Evolutionary conservation across 306 rosid species (phyloP), one percentile per base, ranked within the genome.

Genomic region (Lagenaria siceraria): DNA sequence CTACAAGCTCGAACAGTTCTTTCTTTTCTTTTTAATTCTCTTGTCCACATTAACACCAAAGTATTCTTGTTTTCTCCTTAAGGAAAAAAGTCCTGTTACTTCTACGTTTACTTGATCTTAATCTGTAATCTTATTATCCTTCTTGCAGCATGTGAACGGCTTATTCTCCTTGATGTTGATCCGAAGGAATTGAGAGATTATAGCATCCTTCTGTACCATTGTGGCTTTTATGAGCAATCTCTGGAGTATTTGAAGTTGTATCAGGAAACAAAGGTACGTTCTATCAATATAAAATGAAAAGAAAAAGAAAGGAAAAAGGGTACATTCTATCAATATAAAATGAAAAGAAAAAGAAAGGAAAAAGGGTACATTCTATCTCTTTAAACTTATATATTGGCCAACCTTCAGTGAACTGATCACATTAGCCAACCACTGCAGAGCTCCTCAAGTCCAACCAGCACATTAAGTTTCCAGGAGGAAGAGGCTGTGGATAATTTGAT

Each of bases 191-290:
- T 94, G 52, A 85, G 96, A 81, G 98, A 94, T 80, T 94, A 92
- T 80, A 89, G 96, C 87, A 84, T 89, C 83, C 98, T 94, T 78
- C 96, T 94, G 75, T 92, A 94, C 80, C 98, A 90, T 40, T 94
- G 97, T 82, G 97, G 97, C 56, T 87, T 90, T 54, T 90, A 83
- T 70, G 83, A 89, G 81, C 87, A 84, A 81, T 89, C 98, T 8
- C 82, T 83, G 56, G 84, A 90, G 52, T 87, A 89, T 80, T 60
- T 92, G 78, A 89, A 81, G 74, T 59, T 87, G 82, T 90, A 86
- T 76, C 83, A 59, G 72, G 95, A 89, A 31, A 80, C 77, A 10
- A 81, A 87, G 96, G 98, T 86, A 82, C 24, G 40, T 74, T 76
- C 68, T 70, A 17, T 76, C 42, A 77, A 17, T 6, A 10, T 31